A percentile compares a stretch with the other conserved stretches of the same genome.
These are phyloP conservation scores for Auricularia cornea DNA, from an alignment of 768 basidiomycete species.

Conservation along the genomic window DNA sequence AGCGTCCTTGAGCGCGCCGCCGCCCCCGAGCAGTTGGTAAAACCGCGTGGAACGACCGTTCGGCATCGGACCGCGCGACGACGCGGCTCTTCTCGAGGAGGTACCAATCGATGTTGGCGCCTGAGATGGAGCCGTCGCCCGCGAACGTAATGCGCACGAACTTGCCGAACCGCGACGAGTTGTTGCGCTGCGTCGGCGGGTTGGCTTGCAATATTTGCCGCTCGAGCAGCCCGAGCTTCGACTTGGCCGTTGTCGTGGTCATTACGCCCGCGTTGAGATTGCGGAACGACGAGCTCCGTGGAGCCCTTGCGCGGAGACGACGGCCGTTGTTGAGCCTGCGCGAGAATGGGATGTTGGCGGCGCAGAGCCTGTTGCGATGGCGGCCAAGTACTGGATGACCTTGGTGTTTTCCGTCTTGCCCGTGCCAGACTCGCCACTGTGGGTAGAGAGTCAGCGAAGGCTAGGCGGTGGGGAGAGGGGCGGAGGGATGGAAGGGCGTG, in stretches of 20 bases:
- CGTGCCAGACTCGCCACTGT: neutral
- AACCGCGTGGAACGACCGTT: slow-evolving; percentile 96
- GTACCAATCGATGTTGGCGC: slow-evolving; percentile 99
- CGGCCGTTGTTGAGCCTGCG: slow-evolving; percentile 19
- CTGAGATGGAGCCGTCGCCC: slow-evolving; percentile 88
- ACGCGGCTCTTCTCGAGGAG: slow-evolving; percentile 95
- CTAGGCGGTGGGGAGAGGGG: too few relatives aligned
- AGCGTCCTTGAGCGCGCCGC: slow-evolving; percentile 56
- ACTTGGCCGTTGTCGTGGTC: slow-evolving; percentile 47
- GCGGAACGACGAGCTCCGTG: slow-evolving; percentile 54
- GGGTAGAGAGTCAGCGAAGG: neutral
- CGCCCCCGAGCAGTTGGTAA: slow-evolving; percentile 86
- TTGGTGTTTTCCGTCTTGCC: slow-evolving; percentile 65
- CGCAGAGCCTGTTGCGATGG: slow-evolving; percentile 82
- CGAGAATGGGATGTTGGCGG: slow-evolving; percentile 53
- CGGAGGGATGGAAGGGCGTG: neutral
- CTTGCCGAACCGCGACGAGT: slow-evolving; percentile 97
- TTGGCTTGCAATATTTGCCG: slow-evolving; percentile 96
- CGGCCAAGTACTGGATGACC: slow-evolving; percentile 97
- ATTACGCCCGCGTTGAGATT: slow-evolving; percentile 28
- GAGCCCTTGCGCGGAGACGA: slow-evolving; percentile 63
- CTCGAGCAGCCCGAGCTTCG: slow-evolving; percentile 80
- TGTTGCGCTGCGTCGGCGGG: slow-evolving; percentile 95
- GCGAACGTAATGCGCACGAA: slow-evolving; percentile 95
- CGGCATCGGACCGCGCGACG: slow-evolving; percentile 76